A percentile compares a stretch with the other conserved stretches of the same genome.
Conservation (phyloP, 2,329 filamentous ascomycete genomes). For the Colletotrichum sidae region DNA sequence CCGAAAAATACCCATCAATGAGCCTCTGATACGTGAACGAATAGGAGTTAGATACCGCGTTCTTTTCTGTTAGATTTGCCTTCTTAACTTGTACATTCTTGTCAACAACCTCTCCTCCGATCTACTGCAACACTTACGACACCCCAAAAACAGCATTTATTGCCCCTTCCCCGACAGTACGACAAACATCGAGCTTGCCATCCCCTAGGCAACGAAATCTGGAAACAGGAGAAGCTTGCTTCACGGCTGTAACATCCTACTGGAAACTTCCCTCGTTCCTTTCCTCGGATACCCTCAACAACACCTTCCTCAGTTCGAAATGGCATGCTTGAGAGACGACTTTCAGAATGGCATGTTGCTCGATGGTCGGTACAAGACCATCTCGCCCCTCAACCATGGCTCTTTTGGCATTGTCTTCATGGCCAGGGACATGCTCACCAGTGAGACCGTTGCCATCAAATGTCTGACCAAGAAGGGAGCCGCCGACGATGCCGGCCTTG, state of each 20-base stretch:
- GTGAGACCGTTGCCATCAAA: constrained; percentile 91
- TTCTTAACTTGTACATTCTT: constrained; percentile 33
- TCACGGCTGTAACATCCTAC: constrained; percentile 28
- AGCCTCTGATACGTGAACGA: constrained; percentile 53
- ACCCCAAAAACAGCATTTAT: constrained; percentile 1
- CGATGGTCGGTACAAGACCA: constrained; percentile 88
- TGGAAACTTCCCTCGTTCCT: constrained; percentile 20
- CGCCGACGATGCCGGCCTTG: constrained; percentile 67
- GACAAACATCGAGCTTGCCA: constrained; percentile 5
- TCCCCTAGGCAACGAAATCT: constrained; percentile 9
- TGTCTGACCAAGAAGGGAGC: constrained; percentile 88
- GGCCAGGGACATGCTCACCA: constrained; percentile 82
- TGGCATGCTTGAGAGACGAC: constrained; percentile 90
- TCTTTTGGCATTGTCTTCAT: constrained; percentile 99
- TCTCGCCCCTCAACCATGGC: constrained; percentile 96
- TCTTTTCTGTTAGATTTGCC: constrained; percentile 37
- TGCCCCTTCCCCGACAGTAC: not conserved
- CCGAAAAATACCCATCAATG: constrained; percentile 47
- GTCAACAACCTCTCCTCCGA: constrained; percentile 11
- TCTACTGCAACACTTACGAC: not conserved
- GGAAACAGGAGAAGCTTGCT: constrained; percentile 13
- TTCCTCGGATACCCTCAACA: constrained; percentile 32
- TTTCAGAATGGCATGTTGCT: constrained; percentile 85
- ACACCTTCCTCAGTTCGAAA: constrained; percentile 44
- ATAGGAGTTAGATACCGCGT: constrained; percentile 41